Base-by-base conservation (phyloP, 1,139 yeast species). In the Meyerozyma carpophila region DNA sequence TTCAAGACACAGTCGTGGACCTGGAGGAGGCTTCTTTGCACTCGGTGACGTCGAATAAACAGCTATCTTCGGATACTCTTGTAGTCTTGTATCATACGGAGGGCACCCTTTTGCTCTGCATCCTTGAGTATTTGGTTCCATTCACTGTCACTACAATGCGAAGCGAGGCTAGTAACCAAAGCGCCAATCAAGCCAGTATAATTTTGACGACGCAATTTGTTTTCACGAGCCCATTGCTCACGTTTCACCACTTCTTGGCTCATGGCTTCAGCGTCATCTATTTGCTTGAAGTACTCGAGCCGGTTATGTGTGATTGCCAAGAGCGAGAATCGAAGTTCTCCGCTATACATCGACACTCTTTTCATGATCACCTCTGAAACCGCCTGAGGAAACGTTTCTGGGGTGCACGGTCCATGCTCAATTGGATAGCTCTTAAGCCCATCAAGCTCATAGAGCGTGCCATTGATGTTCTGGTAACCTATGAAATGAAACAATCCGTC, bases 1-100 rank as follows among this genome's bases (percentile, higher is more conserved):
- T 61, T 88, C 95, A 16, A 75, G 96, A 58, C 96, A 89, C 59
- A 84, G 94, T 29, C 70, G 84, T 44, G 73, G 76, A 25, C 71
- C 76, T 18, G 73, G 74, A 3, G 67, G 68, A 5, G 68, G 68
- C 2, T 56, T 72, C 24, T 60, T 75, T 40, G 52, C 66, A 24
- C 58, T 62, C 32, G 65, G 66, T 1, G 49, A 54, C 21, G 56
- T 53, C 44, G 63, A 59, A 42, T 58, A 52, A 46, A 8, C 21
- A 32, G n/a, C 16, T 18, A 20, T 8, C 24, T 8, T 18, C 24
- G 9, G n/a, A 27, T 27, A n/a, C n/a, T 11, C 32, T 29, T 29
- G 32, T 29, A 29, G 13, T 2, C 13, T 11, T 36, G 16, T n/a
- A 20, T 4, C 38, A 36, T 8, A 8, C 40, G 34, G 24, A 14